Conservation (phyloP, 2,329 filamentous ascomycete species). For the Myriosclerotinia curreyana region DNA sequence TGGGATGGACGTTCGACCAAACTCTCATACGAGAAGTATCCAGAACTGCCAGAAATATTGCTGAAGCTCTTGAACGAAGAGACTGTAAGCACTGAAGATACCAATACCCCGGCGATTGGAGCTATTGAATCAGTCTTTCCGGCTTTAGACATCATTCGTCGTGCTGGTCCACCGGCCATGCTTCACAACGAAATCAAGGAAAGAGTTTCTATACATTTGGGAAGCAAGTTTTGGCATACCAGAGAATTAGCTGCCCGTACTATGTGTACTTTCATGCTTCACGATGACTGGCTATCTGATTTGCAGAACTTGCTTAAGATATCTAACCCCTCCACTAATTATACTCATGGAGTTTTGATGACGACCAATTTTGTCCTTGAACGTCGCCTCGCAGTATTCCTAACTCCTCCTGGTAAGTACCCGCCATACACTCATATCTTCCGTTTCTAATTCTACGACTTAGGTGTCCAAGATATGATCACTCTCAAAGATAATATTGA, state of each 20-base stretch:
- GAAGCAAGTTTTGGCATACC: slow-evolving; percentile 73
- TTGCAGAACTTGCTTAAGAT: slow-evolving; percentile 36
- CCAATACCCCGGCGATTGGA: slow-evolving; percentile 39
- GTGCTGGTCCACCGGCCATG: slow-evolving; percentile 62
- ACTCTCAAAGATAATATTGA: slow-evolving; percentile 10
- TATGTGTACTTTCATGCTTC: slow-evolving; percentile 59
- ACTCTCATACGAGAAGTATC: slow-evolving; percentile 68
- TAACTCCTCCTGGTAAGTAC: slow-evolving; percentile 45
- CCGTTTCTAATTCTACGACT: slow-evolving; percentile 2
- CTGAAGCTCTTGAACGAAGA: slow-evolving; percentile 54
- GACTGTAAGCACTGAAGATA: slow-evolving; percentile 17
- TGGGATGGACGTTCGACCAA: slow-evolving; percentile 63
- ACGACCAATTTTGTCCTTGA: slow-evolving; percentile 56
- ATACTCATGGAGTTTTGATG: slow-evolving; percentile 57
- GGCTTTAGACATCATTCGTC: slow-evolving; percentile 74
- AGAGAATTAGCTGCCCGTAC: slow-evolving; percentile 77
- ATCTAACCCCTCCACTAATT: slow-evolving; percentile 46
- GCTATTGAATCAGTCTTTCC: slow-evolving; percentile 74
- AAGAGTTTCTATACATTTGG: slow-evolving; percentile 60
- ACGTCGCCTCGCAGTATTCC: slow-evolving; percentile 48
- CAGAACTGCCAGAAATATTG: slow-evolving; percentile 61
- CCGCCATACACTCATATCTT: neutral
- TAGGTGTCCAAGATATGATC: slow-evolving; percentile 12
- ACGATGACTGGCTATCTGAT: slow-evolving; percentile 49
- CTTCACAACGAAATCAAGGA: slow-evolving; percentile 54